Evolutionary conservation across 208 protist species (phyloP).

Genomic region (Jaenimonas drosophilae): DNA sequence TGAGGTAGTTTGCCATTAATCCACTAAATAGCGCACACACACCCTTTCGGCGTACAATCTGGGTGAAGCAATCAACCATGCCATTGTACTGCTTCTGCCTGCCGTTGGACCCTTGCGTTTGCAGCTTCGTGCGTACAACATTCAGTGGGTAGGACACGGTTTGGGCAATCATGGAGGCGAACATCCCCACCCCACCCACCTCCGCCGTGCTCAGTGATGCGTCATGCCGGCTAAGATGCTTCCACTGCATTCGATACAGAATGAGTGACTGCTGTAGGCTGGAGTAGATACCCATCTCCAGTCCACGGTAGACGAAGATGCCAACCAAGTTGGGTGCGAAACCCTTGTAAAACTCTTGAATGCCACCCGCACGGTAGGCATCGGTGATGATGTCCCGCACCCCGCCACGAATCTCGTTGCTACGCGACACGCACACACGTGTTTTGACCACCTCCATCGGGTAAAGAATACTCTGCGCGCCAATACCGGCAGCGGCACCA

Average conservation of each 20-base stretch:
- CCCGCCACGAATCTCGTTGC: conserved; percentile 55
- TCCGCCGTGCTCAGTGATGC: conserved; percentile 51
- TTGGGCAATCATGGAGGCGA: conserved; percentile 75
- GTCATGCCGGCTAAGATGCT: conserved; percentile 53
- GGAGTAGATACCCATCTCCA: conserved; percentile 86
- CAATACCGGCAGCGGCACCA: conserved; percentile 70
- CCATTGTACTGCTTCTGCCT: conserved; percentile 62
- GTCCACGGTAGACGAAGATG: conserved; percentile 77
- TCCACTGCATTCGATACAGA: conserved; percentile 65
- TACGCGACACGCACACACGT: conserved; percentile 65
- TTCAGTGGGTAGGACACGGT: conserved; percentile 87
- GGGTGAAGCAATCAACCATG: conserved; percentile 83
- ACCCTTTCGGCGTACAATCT: conserved; percentile 70
- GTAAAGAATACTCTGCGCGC: conserved; percentile 81
- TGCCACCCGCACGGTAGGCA: conserved; percentile 58
- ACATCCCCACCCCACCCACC: conserved; percentile 63
- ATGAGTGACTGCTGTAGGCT: conserved; percentile 80
- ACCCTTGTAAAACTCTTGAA: conserved; percentile 75
- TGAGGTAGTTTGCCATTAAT: conserved; percentile 84
- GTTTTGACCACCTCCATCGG: conserved; percentile 91
- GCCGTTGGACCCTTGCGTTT: conserved; percentile 84
- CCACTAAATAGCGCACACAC: conserved; percentile 76
- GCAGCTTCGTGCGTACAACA: conserved; percentile 81
- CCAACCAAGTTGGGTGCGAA: conserved; percentile 82
- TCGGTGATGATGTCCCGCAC: conserved; percentile 37